Evolutionary conservation across 306 rosid species (phyloP).

Genomic region (Castanospermum australe): DNA sequence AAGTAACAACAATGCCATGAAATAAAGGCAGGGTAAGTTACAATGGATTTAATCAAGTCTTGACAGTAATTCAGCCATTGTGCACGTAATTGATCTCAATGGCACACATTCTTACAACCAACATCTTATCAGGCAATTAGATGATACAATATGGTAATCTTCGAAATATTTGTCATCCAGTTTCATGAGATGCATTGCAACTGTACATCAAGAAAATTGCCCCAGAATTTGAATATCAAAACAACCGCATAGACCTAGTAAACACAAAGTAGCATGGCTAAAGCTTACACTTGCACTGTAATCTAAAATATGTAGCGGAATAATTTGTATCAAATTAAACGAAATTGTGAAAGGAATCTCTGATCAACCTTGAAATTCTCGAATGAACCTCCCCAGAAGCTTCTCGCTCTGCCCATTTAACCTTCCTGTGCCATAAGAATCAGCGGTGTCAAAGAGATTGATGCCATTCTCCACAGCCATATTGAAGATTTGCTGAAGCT

Average conservation of each 20-base stretch:
- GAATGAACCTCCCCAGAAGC: constrained; percentile 77
- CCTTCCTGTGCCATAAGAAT: constrained; percentile 92
- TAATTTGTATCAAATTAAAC: not conserved
- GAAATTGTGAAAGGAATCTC: constrained; percentile 6
- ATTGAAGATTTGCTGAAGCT: constrained; percentile 77
- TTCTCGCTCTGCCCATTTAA: constrained; percentile 89
- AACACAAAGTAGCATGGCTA: not conserved
- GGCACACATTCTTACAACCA: not conserved
- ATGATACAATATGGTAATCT: not conserved
- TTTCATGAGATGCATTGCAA: not conserved
- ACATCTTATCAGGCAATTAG: not conserved
- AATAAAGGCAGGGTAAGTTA: not conserved
- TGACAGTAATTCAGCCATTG: not conserved
- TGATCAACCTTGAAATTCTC: constrained; percentile 65
- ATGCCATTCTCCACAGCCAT: constrained; percentile 73
- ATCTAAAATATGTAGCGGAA: not conserved
- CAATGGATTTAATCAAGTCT: not conserved
- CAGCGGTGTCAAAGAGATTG: constrained; percentile 92
- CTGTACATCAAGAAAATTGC: not conserved
- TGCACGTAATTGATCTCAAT: not conserved
- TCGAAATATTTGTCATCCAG: not conserved
- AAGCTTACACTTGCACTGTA: not conserved
- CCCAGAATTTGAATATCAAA: not conserved
- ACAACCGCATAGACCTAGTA: not conserved
- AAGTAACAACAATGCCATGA: not conserved